A percentile compares a stretch with the other conserved stretches of the same genome.
phyloP scores from a whole-genome alignment of 2,329 filamentous ascomycete species.

The Dactylellina leptospora region DNA sequence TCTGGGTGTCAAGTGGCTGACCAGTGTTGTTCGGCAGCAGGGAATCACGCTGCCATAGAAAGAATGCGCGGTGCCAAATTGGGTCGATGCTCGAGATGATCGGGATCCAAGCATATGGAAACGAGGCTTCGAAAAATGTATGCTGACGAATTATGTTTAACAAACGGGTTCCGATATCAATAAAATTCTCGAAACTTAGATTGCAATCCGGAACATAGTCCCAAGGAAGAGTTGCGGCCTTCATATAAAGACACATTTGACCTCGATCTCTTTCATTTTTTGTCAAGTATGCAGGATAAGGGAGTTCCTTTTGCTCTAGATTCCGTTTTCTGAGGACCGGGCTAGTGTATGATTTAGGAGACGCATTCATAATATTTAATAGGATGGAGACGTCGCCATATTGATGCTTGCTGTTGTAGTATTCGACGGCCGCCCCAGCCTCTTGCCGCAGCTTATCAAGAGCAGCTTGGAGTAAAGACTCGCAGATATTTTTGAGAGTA shows the following conservation, averaged over 20 bases:
- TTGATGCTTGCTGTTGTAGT: conserved; percentile 2
- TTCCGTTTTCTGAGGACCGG: not conserved
- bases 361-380: not conserved
- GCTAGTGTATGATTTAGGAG: conserved; percentile 20
- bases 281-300: not conserved
- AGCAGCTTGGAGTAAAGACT: not conserved
- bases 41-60: not conserved
- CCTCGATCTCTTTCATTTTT: conserved; percentile 13
- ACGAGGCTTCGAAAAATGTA: not conserved
- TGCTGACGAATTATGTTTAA: not conserved
- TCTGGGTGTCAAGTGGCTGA: not conserved
- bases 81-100: conserved; percentile 6
- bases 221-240: conserved; percentile 6
- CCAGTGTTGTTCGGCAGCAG: not conserved
- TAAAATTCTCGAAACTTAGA: not conserved
- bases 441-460: conserved; percentile 10
- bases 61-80: conserved; percentile 9
- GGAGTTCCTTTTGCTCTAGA: not conserved
- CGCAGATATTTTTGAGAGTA: not conserved
- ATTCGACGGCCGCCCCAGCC: not conserved
- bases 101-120: not conserved
- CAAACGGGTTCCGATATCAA: not conserved
- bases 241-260: conserved; percentile 11
- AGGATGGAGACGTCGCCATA: conserved; percentile 1
- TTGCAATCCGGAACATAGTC: not conserved